These are phyloP conservation scores for Tricharina praecox DNA, from an alignment of 495 filamentous ascomycete species.

Conservation along the genomic window DNA sequence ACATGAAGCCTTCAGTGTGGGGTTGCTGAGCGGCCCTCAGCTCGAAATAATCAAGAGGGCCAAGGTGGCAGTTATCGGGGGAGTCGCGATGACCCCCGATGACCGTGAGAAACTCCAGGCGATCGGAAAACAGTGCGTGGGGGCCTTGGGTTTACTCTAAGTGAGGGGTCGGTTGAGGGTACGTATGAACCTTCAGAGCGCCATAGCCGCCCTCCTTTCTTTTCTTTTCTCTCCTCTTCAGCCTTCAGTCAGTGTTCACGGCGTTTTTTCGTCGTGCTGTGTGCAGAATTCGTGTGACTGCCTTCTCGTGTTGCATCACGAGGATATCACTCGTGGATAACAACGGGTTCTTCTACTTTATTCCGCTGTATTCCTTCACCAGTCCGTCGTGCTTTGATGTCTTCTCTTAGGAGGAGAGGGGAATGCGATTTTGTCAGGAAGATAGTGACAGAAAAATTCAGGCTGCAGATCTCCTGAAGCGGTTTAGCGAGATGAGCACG, in stretches of 20 bases:
- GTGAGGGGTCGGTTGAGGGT: background rate
- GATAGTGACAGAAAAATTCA: background rate
- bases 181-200: background rate
- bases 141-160: background rate
- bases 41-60: constrained; percentile 5
- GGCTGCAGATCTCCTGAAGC: background rate
- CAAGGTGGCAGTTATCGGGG: constrained; percentile 19
- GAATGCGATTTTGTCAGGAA: background rate
- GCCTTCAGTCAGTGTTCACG: background rate
- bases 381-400: background rate
- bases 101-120: constrained; percentile 15
- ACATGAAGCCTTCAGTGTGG: constrained; percentile 17
- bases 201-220: background rate
- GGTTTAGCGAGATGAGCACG: constrained; percentile 14
- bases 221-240: background rate
- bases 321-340: no score
- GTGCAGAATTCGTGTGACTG: no score
- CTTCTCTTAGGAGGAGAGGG: background rate
- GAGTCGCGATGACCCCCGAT: constrained; percentile 8
- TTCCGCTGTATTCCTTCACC: background rate
- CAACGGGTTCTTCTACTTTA: no score
- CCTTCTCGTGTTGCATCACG: no score
- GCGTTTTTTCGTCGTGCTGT: background rate
- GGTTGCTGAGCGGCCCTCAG: constrained; percentile 7
- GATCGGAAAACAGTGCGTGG: constrained; percentile 10